A percentile compares a stretch with the other conserved stretches of the same genome.
Conservation (phyloP, 2,329 filamentous ascomycete genomes). For the Cercospora sojina region DNA sequence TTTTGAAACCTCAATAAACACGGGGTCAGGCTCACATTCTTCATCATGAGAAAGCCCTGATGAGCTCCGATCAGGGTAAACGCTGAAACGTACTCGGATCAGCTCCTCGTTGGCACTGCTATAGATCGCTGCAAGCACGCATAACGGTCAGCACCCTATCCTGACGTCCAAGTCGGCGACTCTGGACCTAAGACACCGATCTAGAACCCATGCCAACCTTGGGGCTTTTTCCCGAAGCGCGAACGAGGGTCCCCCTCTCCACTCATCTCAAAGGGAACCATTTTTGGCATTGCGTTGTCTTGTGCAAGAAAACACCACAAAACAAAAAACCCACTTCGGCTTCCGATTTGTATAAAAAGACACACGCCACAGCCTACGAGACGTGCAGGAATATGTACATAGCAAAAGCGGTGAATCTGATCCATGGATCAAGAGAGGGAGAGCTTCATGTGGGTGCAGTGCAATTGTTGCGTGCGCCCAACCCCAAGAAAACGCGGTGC, state of each 20-base stretch:
- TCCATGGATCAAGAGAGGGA: not conserved
- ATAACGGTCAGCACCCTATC: slow-evolving; percentile 23
- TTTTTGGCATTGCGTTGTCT: not conserved
- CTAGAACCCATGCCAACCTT: not conserved
- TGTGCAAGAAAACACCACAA: no score
- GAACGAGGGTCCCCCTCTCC: not conserved
- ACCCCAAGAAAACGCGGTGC: not conserved
- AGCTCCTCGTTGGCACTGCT: slow-evolving; percentile 1
- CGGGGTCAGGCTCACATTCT: not conserved
- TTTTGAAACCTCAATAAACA: not conserved
- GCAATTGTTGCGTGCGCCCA: not conserved
- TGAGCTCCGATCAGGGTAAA: not conserved
- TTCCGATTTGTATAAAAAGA: not conserved
- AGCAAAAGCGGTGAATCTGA: not conserved
- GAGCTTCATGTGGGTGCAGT: not conserved
- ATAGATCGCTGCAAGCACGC: slow-evolving; percentile 10
- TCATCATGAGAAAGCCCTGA: not conserved
- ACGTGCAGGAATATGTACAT: not conserved
- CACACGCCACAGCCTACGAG: not conserved
- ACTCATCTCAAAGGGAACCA: not conserved
- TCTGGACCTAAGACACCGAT: not conserved
- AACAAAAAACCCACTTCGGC: not conserved
- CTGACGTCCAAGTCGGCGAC: slow-evolving; percentile 15
- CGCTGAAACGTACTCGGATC: not conserved
- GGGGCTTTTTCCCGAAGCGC: not conserved